Conservation (phyloP, 108 stramenopile species). For the Skeletonema costatum region DNA sequence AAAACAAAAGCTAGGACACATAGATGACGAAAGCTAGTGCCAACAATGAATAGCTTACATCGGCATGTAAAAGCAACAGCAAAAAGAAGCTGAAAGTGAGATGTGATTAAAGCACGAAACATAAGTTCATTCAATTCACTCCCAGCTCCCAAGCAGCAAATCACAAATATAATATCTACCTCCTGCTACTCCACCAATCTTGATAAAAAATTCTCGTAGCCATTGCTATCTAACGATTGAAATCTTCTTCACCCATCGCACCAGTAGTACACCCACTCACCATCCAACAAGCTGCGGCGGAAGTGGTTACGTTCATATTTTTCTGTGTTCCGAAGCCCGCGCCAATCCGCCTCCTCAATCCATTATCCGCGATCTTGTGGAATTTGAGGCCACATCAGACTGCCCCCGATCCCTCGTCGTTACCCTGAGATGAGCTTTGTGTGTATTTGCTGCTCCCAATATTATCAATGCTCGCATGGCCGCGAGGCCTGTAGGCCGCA, state of each 20-base stretch:
- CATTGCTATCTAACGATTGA: constrained; percentile 38
- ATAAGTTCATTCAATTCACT: background rate
- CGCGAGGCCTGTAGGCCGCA: no score
- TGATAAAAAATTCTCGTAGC: constrained; percentile 53
- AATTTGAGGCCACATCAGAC: constrained; percentile 20
- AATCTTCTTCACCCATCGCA: constrained; percentile 28
- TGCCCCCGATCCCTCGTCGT: background rate
- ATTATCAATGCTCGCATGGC: background rate
- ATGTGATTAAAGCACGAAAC: background rate
- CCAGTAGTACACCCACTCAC: background rate
- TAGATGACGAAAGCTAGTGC: constrained; percentile 52
- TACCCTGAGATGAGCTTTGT: background rate
- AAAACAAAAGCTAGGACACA: constrained; percentile 55
- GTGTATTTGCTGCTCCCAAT: background rate
- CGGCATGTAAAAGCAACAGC: no score
- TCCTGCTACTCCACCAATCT: constrained; percentile 32
- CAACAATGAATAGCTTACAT: constrained; percentile 27
- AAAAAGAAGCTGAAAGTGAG: background rate
- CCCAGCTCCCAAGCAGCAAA: background rate
- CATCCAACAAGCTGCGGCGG: constrained; percentile 7
- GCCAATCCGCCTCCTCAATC: constrained; percentile 42
- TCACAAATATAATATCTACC: background rate
- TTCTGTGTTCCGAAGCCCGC: constrained; percentile 21
- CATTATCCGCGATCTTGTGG: constrained; percentile 43
- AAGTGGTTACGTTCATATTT: background rate